Evolutionary conservation across 768 basidiomycete genomes (phyloP).

Genomic region (Boletus fagicola): DNA sequence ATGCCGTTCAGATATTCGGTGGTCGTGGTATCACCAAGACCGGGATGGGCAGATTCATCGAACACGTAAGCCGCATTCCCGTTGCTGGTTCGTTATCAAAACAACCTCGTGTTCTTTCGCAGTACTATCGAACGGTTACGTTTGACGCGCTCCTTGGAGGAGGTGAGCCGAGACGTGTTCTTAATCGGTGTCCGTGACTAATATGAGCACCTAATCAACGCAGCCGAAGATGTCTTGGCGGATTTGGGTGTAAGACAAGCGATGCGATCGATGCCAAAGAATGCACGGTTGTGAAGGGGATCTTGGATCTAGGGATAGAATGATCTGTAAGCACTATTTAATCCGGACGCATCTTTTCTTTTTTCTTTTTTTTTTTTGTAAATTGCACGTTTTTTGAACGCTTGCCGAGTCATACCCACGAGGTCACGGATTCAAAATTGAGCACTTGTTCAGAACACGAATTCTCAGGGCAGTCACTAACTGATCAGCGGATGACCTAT

Average conservation of each 20-base stretch:
- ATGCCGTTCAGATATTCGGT: conserved; percentile 79
- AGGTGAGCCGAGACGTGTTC: conserved; percentile 32
- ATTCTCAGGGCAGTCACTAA: not conserved
- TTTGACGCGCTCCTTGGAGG: conserved; percentile 63
- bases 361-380: not conserved
- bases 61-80: conserved; percentile 42
- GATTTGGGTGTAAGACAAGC: conserved; percentile 84
- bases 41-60: conserved; percentile 63
- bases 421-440: not conserved
- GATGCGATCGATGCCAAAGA: conserved; percentile 69
- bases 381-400: not conserved
- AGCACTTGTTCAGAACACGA: not conserved
- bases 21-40: conserved; percentile 81
- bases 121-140: conserved; percentile 33
- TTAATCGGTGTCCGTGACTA: not conserved
- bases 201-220: not conserved
- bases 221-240: conserved; percentile 71
- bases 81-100: not conserved
- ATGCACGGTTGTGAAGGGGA: conserved; percentile 50
- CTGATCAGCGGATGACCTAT: not conserved
- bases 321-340: conserved; percentile 1
- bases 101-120: conserved; percentile 13
- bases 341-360: not conserved
- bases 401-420: not conserved
- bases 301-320: not conserved